Conservation (phyloP, 2,329 filamentous ascomycete genomes). For the Biscogniauxia sp. region DNA sequence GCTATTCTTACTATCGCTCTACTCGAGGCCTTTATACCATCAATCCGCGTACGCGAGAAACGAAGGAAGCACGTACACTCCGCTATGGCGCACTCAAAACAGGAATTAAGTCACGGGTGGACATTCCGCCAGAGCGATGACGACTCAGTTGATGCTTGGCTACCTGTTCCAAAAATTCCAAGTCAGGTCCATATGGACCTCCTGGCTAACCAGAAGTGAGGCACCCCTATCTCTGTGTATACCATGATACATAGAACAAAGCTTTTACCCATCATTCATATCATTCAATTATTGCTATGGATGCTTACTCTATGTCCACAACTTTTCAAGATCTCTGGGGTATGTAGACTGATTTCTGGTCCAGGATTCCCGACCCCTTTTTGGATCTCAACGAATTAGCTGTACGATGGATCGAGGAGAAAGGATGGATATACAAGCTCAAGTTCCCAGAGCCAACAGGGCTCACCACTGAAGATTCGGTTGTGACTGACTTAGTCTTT, state of each 20-base stretch:
- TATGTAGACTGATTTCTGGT: conserved; percentile 3
- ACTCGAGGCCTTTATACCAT: neutral
- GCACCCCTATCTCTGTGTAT: neutral
- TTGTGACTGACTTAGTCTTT: conserved; percentile 52
- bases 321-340: too few species aligned
- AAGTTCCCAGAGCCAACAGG: conserved; percentile 27
- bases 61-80: neutral
- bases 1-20: neutral
- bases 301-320: neutral
- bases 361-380: conserved; percentile 54
- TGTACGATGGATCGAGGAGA: conserved; percentile 61
- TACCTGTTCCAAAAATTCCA: conserved; percentile 35
- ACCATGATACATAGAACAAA: neutral
- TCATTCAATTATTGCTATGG: neutral
- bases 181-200: conserved; percentile 40
- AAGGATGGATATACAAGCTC: conserved; percentile 57
- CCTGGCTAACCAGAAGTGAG: conserved; percentile 25
- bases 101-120: conserved; percentile 20
- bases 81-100: conserved; percentile 21
- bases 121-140: conserved; percentile 19
- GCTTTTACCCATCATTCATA: neutral
- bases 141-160: conserved; percentile 26
- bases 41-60: neutral
- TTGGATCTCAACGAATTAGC: conserved; percentile 59
- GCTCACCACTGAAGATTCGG: conserved; percentile 8